Percentiles rank a stretch among this genome's conserved stretches.
These are phyloP conservation scores for Metschnikowia aberdeeniae DNA, from an alignment of 805 yeast species.

Conservation along the genomic window DNA sequence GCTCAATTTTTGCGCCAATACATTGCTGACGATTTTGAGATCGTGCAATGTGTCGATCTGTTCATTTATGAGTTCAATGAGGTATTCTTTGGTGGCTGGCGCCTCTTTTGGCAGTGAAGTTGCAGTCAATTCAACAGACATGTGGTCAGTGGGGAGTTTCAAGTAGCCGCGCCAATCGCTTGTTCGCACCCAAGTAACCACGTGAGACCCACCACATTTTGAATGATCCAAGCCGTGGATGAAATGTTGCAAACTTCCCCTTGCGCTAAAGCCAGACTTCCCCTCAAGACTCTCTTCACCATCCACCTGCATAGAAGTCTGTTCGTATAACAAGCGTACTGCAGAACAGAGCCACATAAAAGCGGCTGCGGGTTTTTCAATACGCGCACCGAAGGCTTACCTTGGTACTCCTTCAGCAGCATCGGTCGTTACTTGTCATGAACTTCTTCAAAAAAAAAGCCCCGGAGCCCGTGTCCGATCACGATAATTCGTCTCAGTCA, in stretches of 20 bases:
- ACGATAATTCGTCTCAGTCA: slow-evolving; percentile 15
- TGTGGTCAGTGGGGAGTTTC: background rate
- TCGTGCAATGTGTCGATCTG: slow-evolving; percentile 1
- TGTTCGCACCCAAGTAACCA: too few species aligned
- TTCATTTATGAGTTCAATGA: slow-evolving; percentile 6
- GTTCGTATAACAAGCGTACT: too few species aligned
- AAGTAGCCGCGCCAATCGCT: background rate
- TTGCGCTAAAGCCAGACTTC: too few species aligned
- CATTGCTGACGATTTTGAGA: slow-evolving; percentile 24
- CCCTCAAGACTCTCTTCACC: too few species aligned
- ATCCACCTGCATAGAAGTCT: too few species aligned
- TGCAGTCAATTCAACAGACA: slow-evolving; percentile 12
- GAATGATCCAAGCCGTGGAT: too few species aligned
- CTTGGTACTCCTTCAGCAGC: background rate
- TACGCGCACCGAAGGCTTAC: background rate
- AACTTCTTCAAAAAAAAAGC: slow-evolving; percentile 12
- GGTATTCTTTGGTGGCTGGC: slow-evolving; percentile 9
- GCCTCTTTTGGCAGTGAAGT: slow-evolving; percentile 9
- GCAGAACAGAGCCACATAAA: too few species aligned
- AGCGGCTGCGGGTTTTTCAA: background rate
- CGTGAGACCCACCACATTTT: too few species aligned
- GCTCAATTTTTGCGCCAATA: slow-evolving; percentile 33
- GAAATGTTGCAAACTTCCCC: too few species aligned
- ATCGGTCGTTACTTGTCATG: slow-evolving; percentile 5
- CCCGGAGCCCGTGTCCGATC: slow-evolving; percentile 10